Conservation (phyloP, 164 flowering plant species). For the Liquidambar formosana region DNA sequence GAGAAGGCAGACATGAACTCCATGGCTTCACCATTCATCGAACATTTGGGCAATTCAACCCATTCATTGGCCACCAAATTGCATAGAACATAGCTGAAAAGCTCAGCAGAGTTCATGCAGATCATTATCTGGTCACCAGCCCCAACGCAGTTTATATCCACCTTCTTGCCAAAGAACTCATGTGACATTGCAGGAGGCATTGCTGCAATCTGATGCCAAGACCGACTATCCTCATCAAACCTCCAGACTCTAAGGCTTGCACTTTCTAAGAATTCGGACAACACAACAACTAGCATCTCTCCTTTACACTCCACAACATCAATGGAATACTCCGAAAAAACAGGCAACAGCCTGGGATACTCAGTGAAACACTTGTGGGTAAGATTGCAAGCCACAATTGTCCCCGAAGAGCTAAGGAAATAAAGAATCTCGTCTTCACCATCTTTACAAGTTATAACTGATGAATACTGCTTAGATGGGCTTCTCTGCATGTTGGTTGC, state of each 20-base stretch:
- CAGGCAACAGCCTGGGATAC: conserved; percentile 63
- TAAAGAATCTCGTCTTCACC: conserved; percentile 46
- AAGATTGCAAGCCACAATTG: conserved; percentile 52
- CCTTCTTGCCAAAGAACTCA: conserved; percentile 63
- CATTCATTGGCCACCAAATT: conserved; percentile 49
- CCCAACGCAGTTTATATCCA: conserved; percentile 69
- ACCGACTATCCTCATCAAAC: conserved; percentile 33
- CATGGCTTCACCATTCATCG: conserved; percentile 34
- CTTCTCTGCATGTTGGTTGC: conserved; percentile 61
- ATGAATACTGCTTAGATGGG: conserved; percentile 71
- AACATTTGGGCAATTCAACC: conserved; percentile 56
- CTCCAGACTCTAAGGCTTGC: conserved; percentile 70
- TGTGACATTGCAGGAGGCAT: conserved; percentile 76
- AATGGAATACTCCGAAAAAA: conserved; percentile 60
- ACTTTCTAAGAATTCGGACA: conserved; percentile 61
- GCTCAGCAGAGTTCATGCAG: conserved; percentile 47
- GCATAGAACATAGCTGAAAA: conserved; percentile 39
- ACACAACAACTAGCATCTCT: conserved; percentile 48
- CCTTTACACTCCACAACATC: conserved; percentile 65
- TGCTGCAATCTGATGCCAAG: conserved; percentile 58
- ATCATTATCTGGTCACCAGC: conserved; percentile 46
- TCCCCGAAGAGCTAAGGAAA: conserved; percentile 64
- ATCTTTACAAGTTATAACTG: conserved; percentile 37
- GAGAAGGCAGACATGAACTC: conserved; percentile 70
- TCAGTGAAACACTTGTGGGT: conserved; percentile 37